A percentile compares a stretch with the other conserved stretches of the same genome.
Conservation (phyloP, 1,284 basidiomycete genomes). For the Ceratobasidium papillatum region DNA sequence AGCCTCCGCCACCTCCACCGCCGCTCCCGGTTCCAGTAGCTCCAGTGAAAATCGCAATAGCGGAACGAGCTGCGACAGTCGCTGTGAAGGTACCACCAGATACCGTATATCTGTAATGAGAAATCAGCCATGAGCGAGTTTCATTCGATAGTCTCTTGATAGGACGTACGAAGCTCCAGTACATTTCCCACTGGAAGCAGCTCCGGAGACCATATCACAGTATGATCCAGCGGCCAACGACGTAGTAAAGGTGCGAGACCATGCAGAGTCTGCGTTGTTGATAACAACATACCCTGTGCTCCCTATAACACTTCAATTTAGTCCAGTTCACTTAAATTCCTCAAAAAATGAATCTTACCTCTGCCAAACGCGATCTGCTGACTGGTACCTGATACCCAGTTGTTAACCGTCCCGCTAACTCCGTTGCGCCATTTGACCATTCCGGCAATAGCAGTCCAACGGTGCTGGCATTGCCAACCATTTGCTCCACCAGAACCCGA, state of each 20-base stretch:
- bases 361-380: constrained; percentile 70
- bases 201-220: constrained; percentile 69
- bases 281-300: constrained; percentile 68
- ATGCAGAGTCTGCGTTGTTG: constrained; percentile 66
- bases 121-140: neutral
- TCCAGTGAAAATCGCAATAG: constrained; percentile 67
- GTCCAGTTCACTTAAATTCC: neutral
- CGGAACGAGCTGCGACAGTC: constrained; percentile 62
- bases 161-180: constrained; percentile 60
- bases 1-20: neutral
- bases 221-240: constrained; percentile 65
- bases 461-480: constrained; percentile 65
- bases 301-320: neutral
- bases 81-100: constrained; percentile 62
- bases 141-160: neutral
- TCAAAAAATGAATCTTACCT: constrained; percentile 52
- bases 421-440: constrained; percentile 71
- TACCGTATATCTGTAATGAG: constrained; percentile 58
- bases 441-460: constrained; percentile 64
- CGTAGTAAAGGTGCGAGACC: constrained; percentile 65
- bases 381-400: constrained; percentile 65
- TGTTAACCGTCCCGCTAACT: constrained; percentile 56
- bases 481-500: constrained; percentile 60
- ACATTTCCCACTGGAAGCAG: constrained; percentile 55
- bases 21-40: constrained; percentile 46